Evolutionary conservation across 1,284 basidiomycete genomes (phyloP), one percentile per base, ranked within the genome.

Genomic region (Rhizoctonia solani): DNA sequence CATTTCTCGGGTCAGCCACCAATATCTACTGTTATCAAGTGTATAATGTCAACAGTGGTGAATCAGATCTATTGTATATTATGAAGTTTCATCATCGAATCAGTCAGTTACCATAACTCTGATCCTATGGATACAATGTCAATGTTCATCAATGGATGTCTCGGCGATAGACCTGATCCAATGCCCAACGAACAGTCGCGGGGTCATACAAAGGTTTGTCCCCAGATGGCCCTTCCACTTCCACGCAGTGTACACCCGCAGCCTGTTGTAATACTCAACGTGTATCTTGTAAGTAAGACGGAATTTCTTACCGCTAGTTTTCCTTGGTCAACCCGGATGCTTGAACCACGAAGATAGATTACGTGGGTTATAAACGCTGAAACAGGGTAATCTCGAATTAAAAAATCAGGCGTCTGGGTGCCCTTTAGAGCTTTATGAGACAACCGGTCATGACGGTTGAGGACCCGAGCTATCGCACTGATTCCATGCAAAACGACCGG

Each of bases 391-490:
- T 66, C 68, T 58, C 61, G 52, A 32, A 58, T 27, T 8, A 65
- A 50, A 32, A 65, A 65, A 27, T 65, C 61, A 8, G 61, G 61
- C 8, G 61, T 65, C 29, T 65, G 61, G 16, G 61, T 65, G 25
- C 61, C 61, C 29, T 65, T 65, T 19, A 65, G 29, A 14, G 61
- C 61, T 29, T 65, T 65, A 41, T 65, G 61, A 3, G 61, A 65
- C 13, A 65, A 23, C 3, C 61, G 63, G 34, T 77, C 77, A 59
- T 75, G 76, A 41, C 83, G 79, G 73, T 93, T 92, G 30, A 96
- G 79, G 19, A 88, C 90, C 34, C 81, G 78, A 2, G 81, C 81
- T 68, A 96, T 90, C 1, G 89, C 85, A 41, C 88, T 90, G 71
- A 30, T 67, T 34, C 65, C 27, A 41, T 23, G 29, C 19, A 37